A percentile compares a stretch with the other conserved stretches of the same genome.
phyloP scores from a whole-genome alignment of 257 asterid species.

The Paulownia fortunei region DNA sequence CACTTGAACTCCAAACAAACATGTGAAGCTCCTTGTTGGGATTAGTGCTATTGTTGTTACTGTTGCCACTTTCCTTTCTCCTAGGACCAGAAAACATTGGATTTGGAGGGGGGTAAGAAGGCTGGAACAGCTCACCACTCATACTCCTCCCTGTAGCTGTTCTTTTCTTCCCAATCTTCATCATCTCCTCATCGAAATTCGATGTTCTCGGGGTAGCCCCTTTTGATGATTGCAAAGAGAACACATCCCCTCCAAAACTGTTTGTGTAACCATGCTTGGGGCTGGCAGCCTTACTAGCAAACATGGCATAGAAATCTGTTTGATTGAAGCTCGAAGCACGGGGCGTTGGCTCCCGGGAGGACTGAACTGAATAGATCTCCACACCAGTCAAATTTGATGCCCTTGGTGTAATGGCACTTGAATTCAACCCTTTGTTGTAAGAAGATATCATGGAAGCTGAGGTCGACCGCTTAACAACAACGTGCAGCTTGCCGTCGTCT shows the following conservation, averaged over 20 bases:
- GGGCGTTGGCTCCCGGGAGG: constrained; percentile 87
- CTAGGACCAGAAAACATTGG: constrained; percentile 71
- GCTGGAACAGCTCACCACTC: constrained; percentile 72
- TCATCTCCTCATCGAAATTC: constrained; percentile 84
- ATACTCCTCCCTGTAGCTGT: constrained; percentile 59
- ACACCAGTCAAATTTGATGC: constrained; percentile 87
- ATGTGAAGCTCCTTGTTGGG: constrained; percentile 81
- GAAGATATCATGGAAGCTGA: constrained; percentile 63
- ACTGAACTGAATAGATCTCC: constrained; percentile 89
- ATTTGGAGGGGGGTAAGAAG: constrained; percentile 80
- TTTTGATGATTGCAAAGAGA: constrained; percentile 75
- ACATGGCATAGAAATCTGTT: constrained; percentile 90
- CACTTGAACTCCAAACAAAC: constrained; percentile 96
- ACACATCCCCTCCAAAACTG: constrained; percentile 70
- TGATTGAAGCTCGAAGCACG: constrained; percentile 87
- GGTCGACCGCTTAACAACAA: constrained; percentile 69
- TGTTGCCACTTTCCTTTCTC: constrained; percentile 56
- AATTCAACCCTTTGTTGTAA: constrained; percentile 51
- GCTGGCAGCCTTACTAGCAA: constrained; percentile 73
- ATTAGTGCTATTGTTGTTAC: constrained; percentile 19
- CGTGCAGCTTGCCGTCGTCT: constrained; percentile 85
- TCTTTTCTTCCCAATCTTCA: constrained; percentile 54
- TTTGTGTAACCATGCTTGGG: constrained; percentile 77
- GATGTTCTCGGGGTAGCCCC: constrained; percentile 88
- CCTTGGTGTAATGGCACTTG: constrained; percentile 68